A percentile compares a stretch with the other conserved stretches of the same genome.
Conservation (phyloP, 257 asterid genomes). For the Lycium ferocissimum region DNA sequence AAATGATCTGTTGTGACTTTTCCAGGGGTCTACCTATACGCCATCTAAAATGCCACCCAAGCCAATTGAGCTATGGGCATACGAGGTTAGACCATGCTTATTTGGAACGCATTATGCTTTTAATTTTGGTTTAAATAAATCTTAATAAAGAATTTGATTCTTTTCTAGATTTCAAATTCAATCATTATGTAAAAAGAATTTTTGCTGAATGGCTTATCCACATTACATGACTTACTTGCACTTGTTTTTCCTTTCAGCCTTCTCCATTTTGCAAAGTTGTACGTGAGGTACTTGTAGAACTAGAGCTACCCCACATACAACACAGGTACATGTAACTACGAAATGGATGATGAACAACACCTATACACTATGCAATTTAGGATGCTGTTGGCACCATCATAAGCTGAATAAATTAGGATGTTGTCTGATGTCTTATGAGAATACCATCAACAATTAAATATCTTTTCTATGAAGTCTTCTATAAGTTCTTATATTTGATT, state of each 20-base stretch:
- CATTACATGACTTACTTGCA: constrained; percentile 4
- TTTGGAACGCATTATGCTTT: background rate
- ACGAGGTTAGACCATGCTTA: constrained; percentile 62
- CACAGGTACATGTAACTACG: constrained; percentile 61
- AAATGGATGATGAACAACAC: constrained; percentile 19
- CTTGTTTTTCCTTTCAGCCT: constrained; percentile 52
- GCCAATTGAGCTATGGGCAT: constrained; percentile 94
- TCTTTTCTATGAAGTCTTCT: background rate
- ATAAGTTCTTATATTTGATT: background rate
- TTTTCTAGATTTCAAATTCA: background rate
- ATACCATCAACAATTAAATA: background rate
- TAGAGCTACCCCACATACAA: constrained; percentile 91
- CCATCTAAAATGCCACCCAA: constrained; percentile 76
- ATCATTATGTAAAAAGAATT: background rate
- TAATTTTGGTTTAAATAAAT: background rate
- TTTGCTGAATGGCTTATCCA: background rate
- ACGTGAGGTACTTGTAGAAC: constrained; percentile 85
- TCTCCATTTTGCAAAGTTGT: constrained; percentile 96
- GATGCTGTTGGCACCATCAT: background rate
- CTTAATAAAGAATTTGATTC: background rate
- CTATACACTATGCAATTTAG: background rate
- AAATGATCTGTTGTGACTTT: background rate
- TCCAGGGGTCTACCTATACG: constrained; percentile 42
- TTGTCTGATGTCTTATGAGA: background rate
- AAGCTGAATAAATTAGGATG: background rate